Evolutionary conservation across 257 asterid species (phyloP).

Genomic region (Gynochthodes officinalis): DNA sequence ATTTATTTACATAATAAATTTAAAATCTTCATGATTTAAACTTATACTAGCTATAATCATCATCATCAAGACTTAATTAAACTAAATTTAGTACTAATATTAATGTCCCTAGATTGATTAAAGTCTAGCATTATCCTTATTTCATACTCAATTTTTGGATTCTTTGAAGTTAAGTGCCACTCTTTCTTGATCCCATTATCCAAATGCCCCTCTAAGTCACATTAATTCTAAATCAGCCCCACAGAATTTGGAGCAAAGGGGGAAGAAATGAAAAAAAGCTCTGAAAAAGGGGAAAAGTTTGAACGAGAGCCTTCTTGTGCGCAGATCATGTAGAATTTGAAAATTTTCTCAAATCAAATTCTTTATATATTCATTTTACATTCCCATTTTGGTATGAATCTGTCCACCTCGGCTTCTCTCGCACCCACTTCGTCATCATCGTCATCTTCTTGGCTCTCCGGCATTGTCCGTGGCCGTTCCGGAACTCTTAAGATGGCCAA

Average conservation of each 20-base stretch:
- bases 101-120: too few species aligned
- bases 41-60: too few species aligned
- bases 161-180: not conserved
- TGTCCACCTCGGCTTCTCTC: constrained; percentile 48
- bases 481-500: constrained; percentile 45
- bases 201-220: not conserved
- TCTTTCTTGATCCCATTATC: not conserved
- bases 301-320: not conserved
- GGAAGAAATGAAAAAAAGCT: not conserved
- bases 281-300: not conserved
- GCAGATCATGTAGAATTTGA: not conserved
- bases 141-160: not conserved
- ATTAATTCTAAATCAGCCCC: constrained; percentile 8
- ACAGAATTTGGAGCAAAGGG: not conserved
- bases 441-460: constrained; percentile 76
- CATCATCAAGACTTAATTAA: not conserved
- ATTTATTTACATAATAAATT: too few species aligned
- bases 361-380: not conserved
- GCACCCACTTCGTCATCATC: constrained; percentile 37
- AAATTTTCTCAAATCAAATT: not conserved
- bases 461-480: constrained; percentile 80
- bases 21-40: too few species aligned
- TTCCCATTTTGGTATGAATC: constrained; percentile 42
- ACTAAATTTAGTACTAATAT: not conserved
- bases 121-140: not conserved